Evolutionary conservation across 1,284 basidiomycete genomes (phyloP).

Genomic region (Hymenochaete sp.): DNA sequence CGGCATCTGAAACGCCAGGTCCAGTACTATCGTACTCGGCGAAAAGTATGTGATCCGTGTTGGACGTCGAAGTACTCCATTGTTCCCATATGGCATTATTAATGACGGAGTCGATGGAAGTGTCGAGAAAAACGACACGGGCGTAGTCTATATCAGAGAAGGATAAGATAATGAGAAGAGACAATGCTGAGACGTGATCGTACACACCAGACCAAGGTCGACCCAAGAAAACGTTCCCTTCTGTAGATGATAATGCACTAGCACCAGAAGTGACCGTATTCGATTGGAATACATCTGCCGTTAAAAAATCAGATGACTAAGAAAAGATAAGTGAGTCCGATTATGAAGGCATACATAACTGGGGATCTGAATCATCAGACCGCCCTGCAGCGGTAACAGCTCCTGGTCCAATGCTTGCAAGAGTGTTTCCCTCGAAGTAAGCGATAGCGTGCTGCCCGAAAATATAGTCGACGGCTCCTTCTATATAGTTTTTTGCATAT

Average conservation of each 20-base stretch:
- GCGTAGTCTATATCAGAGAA: slow-evolving; percentile 21
- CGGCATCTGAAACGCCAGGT: slow-evolving; percentile 22
- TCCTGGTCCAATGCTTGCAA: slow-evolving; percentile 26
- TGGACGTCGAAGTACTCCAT: slow-evolving; percentile 24
- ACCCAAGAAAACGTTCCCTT: slow-evolving; percentile 25
- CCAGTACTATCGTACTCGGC: slow-evolving; percentile 27
- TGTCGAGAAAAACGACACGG: slow-evolving; percentile 13
- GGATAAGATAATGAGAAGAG: too few relatives aligned
- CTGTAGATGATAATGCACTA: slow-evolving; percentile 20
- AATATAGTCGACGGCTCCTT: slow-evolving; percentile 31
- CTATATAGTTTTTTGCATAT: slow-evolving; percentile 27
- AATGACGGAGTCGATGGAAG: slow-evolving; percentile 7
- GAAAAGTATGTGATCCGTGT: slow-evolving; percentile 27
- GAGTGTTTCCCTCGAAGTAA: slow-evolving; percentile 27
- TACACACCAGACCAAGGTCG: slow-evolving; percentile 27
- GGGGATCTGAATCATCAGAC: slow-evolving; percentile 15
- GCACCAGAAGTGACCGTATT: slow-evolving; percentile 21
- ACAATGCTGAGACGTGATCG: slow-evolving; percentile 15
- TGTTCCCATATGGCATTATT: slow-evolving; percentile 26
- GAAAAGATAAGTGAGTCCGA: slow-evolving; percentile 13
- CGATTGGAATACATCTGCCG: slow-evolving; percentile 25
- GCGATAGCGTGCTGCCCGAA: slow-evolving; percentile 27
- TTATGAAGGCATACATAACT: slow-evolving; percentile 14
- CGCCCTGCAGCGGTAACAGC: slow-evolving; percentile 27
- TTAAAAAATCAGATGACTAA: not conserved